These are phyloP conservation scores for Iris pallida DNA, from an alignment of 116 monocot species.

Conservation along the genomic window DNA sequence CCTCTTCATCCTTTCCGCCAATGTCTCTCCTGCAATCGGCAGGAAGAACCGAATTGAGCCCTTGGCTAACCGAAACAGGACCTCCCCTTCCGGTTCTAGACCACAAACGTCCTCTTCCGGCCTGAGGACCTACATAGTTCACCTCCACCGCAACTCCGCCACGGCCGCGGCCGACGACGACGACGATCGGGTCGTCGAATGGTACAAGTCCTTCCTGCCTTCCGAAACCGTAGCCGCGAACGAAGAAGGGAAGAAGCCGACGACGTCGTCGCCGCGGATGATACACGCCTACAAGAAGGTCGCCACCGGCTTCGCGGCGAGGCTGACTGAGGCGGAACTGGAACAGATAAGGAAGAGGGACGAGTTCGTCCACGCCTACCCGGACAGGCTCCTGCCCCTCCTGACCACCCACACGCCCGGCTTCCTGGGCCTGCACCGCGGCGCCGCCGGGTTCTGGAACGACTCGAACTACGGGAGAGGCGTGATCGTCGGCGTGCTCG, in stretches of 20 bases:
- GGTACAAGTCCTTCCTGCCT: constrained; percentile 10
- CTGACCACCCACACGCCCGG: constrained; percentile 8
- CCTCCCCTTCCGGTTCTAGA: no score
- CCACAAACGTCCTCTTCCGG: no score
- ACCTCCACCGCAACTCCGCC: no score
- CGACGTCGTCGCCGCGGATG: neutral
- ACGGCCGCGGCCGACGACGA: no score
- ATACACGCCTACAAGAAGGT: constrained; percentile 18
- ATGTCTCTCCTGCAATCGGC: no score
- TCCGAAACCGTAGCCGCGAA: neutral
- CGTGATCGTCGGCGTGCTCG: constrained; percentile 42
- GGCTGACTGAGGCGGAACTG: constrained; percentile 4
- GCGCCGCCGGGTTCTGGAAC: constrained; percentile 18
- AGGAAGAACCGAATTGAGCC: no score
- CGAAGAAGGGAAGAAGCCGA: neutral
- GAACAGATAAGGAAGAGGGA: neutral
- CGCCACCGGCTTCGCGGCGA: constrained; percentile 12
- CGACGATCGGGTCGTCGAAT: no score
- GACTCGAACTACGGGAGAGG: constrained; percentile 24
- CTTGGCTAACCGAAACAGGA: no score
- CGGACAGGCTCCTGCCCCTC: constrained; percentile 1
- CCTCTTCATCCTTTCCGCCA: no score
- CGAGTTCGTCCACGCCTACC: constrained; percentile 4
- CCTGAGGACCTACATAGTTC: no score
- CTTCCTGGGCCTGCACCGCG: constrained; percentile 1